Percentiles rank a stretch among this genome's conserved stretches.
Evolutionary conservation across 1,284 basidiomycete genomes (phyloP).

Genomic region (Moesziomyces globuligerus): DNA sequence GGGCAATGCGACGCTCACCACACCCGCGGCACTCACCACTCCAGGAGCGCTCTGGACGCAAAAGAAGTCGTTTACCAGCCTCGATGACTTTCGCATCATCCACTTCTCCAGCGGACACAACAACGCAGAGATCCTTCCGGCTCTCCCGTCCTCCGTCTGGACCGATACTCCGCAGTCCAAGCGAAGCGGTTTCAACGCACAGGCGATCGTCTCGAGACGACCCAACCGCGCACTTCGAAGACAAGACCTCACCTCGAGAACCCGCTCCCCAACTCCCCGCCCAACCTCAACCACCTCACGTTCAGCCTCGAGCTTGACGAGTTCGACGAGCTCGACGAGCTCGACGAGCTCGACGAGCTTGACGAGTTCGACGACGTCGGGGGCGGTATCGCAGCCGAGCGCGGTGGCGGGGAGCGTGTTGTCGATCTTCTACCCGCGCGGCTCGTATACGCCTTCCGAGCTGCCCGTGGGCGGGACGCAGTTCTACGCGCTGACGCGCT

Average conservation of each 20-base stretch:
- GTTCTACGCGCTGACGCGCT: slow-evolving; percentile 25
- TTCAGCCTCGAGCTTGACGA: neutral
- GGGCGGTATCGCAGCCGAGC: neutral
- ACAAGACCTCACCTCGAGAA: slow-evolving; percentile 4
- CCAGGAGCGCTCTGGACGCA: slow-evolving; percentile 70
- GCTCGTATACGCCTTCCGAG: slow-evolving; percentile 36
- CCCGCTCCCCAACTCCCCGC: neutral
- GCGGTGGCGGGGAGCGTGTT: slow-evolving; percentile 6
- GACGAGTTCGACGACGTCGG: neutral
- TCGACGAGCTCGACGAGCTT: slow-evolving; percentile 1
- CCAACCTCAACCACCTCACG: neutral
- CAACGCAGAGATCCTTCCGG: slow-evolving; percentile 6
- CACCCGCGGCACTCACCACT: neutral
- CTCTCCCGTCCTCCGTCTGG: slow-evolving; percentile 8
- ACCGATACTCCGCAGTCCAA: too few species aligned
- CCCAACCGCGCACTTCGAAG: slow-evolving; percentile 1
- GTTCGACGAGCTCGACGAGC: neutral
- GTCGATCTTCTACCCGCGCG: slow-evolving; percentile 68
- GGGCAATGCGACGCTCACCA: neutral
- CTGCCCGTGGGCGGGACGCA: slow-evolving; percentile 56
- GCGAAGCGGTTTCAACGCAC: too few species aligned
- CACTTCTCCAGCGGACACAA: slow-evolving; percentile 14
- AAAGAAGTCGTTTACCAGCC: neutral
- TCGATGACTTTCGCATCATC: slow-evolving; percentile 19
- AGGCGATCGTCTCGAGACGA: neutral